Percentiles rank a stretch among this genome's conserved stretches.
phyloP scores from a whole-genome alignment of 2,329 filamentous ascomycete species.

The Colletotrichum eremochloae region DNA sequence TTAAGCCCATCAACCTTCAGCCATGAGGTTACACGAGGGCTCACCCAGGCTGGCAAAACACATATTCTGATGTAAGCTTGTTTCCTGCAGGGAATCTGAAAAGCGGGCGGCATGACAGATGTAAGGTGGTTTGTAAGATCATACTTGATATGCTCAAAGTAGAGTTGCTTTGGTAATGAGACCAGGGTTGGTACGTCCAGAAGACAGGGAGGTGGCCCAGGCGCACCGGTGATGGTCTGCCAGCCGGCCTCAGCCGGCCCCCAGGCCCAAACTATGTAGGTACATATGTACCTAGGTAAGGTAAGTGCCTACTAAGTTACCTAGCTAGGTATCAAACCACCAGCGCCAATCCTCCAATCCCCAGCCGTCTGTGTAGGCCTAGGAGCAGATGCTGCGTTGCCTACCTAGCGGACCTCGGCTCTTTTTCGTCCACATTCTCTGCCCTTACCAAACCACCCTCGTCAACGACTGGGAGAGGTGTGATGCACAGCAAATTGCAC shows the following conservation, averaged over 20 bases:
- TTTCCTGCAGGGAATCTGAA: slow-evolving; percentile 20
- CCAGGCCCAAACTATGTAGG: neutral
- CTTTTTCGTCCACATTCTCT: slow-evolving; percentile 14
- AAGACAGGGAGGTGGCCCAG: slow-evolving; percentile 4
- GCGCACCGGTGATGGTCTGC: slow-evolving; percentile 36
- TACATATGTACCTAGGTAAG: neutral
- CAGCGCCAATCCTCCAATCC: slow-evolving; percentile 1
- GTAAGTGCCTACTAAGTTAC: too few relatives aligned
- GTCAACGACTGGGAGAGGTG: slow-evolving; percentile 23
- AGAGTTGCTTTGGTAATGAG: slow-evolving; percentile 28
- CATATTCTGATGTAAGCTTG: slow-evolving; percentile 38
- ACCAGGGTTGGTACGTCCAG: neutral
- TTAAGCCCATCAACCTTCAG: slow-evolving; percentile 3
- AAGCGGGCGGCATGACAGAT: slow-evolving; percentile 25
- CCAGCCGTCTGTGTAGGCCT: slow-evolving; percentile 5
- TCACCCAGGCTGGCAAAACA: slow-evolving; percentile 3
- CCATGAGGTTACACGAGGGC: slow-evolving; percentile 13
- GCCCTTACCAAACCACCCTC: slow-evolving; percentile 2
- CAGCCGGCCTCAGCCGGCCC: slow-evolving; percentile 26
- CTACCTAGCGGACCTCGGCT: slow-evolving; percentile 35
- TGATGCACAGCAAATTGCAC: slow-evolving; percentile 30
- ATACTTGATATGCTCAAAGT: slow-evolving; percentile 12
- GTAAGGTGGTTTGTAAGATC: slow-evolving; percentile 34
- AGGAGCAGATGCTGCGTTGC: neutral
- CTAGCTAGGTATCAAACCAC: neutral